Percentiles rank a stretch among this genome's conserved stretches.
These are phyloP conservation scores for Didymella exigua DNA, from an alignment of 2,329 filamentous ascomycete species.

Conservation along the genomic window DNA sequence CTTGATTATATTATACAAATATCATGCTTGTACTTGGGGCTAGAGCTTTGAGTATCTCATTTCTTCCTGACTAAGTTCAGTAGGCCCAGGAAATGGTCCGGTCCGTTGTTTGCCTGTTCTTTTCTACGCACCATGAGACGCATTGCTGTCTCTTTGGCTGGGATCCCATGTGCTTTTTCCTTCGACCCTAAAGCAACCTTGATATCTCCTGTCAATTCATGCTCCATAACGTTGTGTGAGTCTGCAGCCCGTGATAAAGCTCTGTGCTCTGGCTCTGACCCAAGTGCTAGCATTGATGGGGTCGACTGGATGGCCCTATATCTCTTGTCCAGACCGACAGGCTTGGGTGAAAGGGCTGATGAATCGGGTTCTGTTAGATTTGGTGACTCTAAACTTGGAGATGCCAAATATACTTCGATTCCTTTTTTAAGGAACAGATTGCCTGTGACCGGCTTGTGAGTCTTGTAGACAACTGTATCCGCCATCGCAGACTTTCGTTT, in stretches of 20 bases:
- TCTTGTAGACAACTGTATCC: background rate
- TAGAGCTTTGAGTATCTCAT: background rate
- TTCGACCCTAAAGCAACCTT: no score
- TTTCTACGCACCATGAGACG: background rate
- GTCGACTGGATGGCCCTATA: no score
- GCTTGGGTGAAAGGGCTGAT: no score
- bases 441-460: no score
- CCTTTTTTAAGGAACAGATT: no score
- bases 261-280: background rate
- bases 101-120: background rate
- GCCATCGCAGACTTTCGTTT: background rate
- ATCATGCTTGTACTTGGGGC: background rate
- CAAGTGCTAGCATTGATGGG: no score
- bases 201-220: background rate
- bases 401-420: no score
- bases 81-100: background rate
- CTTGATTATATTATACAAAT: background rate
- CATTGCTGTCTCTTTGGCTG: background rate
- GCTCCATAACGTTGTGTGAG: no score
- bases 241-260: background rate
- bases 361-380: no score
- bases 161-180: background rate
- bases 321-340: no score
- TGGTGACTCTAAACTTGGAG: no score
- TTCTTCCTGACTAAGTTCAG: background rate